Conservation (phyloP, 805 yeast species). For the Ogataea ganodermae region DNA sequence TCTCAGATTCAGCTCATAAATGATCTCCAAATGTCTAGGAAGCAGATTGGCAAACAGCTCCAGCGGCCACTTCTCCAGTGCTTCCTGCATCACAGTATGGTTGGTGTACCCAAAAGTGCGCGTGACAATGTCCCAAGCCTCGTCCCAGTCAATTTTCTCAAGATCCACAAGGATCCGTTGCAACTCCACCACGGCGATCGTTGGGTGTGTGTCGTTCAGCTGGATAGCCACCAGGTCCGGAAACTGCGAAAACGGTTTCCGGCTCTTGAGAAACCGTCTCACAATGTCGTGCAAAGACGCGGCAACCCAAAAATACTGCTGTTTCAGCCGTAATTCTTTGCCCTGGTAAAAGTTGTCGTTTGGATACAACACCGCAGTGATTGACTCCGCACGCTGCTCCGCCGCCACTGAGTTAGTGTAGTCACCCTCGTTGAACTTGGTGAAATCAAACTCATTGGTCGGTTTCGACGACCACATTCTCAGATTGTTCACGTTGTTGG, state of each 20-base stretch:
- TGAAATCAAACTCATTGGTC: constrained; percentile 86
- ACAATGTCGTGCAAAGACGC: constrained; percentile 91
- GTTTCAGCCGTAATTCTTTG: constrained; percentile 88
- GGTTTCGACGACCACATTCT: constrained; percentile 91
- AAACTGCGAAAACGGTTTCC: constrained; percentile 77
- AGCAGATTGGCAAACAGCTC: constrained; percentile 73
- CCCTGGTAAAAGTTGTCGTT: constrained; percentile 92
- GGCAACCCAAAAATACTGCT: constrained; percentile 96
- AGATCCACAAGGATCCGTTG: constrained; percentile 83
- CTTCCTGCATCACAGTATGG: constrained; percentile 94
- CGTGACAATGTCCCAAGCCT: constrained; percentile 84
- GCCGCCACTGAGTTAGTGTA: constrained; percentile 79
- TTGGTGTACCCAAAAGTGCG: constrained; percentile 87
- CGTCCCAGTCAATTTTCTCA: constrained; percentile 78
- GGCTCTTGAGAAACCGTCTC: constrained; percentile 81
- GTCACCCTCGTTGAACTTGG: constrained; percentile 89
- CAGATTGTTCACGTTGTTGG: constrained; percentile 81
- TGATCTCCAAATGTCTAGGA: constrained; percentile 90
- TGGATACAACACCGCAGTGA: constrained; percentile 90
- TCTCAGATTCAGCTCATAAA: constrained; percentile 78
- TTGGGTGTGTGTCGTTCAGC: constrained; percentile 93
- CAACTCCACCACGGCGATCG: constrained; percentile 85
- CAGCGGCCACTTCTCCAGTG: constrained; percentile 94
- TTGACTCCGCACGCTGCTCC: constrained; percentile 88
- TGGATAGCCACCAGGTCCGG: constrained; percentile 89